Percentiles rank a stretch among this genome's conserved stretches.
Conservation (phyloP, 768 basidiomycete genomes). For the Leccinum disarticulatum region DNA sequence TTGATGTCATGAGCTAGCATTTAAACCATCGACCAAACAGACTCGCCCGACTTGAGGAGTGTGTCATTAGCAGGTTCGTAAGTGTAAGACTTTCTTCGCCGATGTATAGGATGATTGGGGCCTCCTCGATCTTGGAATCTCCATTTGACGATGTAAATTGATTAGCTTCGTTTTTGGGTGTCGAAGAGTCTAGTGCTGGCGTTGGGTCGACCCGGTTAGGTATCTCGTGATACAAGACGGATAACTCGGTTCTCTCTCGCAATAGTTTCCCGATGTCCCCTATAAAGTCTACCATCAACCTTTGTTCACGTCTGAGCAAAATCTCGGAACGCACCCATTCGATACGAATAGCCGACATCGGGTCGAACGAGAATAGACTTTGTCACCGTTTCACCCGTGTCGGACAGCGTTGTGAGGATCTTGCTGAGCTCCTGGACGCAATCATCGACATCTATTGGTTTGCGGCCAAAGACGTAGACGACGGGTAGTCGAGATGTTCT, state of each 20-base stretch:
- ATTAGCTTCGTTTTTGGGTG: background rate
- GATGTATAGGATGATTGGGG: conserved; percentile 50
- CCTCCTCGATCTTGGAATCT: conserved; percentile 1
- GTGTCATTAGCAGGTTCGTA: conserved; percentile 84
- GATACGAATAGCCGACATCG: conserved; percentile 77
- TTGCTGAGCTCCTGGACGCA: conserved; percentile 46
- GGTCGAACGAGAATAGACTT: conserved; percentile 58
- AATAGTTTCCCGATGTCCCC: conserved; percentile 20
- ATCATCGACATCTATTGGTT: conserved; percentile 53
- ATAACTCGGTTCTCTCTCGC: conserved; percentile 25
- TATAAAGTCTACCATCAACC: conserved; percentile 2
- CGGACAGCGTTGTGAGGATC: conserved; percentile 25
- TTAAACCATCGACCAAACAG: background rate
- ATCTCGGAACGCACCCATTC: conserved; percentile 46
- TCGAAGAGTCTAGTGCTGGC: background rate
- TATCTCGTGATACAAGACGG: conserved; percentile 40
- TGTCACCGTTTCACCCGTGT: conserved; percentile 1
- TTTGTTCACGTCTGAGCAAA: background rate
- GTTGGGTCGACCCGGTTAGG: conserved; percentile 27
- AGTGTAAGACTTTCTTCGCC: conserved; percentile 79
- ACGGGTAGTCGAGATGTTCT: conserved; percentile 89
- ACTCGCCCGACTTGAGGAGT: conserved; percentile 62
- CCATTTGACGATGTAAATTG: background rate
- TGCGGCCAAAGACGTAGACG: conserved; percentile 87
- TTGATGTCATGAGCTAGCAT: background rate